These are phyloP conservation scores for Suhomyces terraborum DNA, from an alignment of 1,139 yeast species.

Conservation along the genomic window DNA sequence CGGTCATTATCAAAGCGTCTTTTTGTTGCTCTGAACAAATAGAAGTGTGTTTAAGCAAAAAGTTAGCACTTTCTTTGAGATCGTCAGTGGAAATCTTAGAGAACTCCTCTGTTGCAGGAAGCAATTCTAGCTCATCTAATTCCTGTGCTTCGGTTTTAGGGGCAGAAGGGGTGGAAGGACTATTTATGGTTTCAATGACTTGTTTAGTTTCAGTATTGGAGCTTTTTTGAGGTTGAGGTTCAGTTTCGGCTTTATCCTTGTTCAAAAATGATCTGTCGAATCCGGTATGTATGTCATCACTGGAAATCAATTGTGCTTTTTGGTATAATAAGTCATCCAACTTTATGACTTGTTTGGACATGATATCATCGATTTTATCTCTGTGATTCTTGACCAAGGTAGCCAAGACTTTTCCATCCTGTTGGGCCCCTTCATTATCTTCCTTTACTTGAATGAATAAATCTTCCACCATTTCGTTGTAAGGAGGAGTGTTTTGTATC, in stretches of 20 bases:
- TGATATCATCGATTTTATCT: constrained; percentile 64
- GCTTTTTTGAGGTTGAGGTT: constrained; percentile 15
- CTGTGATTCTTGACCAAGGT: constrained; percentile 59
- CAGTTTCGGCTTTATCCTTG: constrained; percentile 42
- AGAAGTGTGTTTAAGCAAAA: constrained; percentile 58
- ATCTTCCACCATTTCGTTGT: constrained; percentile 92
- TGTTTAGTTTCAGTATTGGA: constrained; percentile 20
- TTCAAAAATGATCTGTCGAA: constrained; percentile 84
- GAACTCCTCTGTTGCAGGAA: constrained; percentile 66
- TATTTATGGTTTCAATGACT: constrained; percentile 34
- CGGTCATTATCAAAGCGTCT: constrained; percentile 90
- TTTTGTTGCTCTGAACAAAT: constrained; percentile 83
- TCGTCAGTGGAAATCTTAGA: constrained; percentile 56
- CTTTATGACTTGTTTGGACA: constrained; percentile 59
- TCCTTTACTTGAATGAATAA: constrained; percentile 68
- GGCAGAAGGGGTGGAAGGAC: constrained; percentile 15
- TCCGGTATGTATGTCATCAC: constrained; percentile 93
- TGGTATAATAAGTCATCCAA: constrained; percentile 69
- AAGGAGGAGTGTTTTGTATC: constrained; percentile 71
- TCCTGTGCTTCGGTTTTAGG: constrained; percentile 26
- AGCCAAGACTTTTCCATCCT: constrained; percentile 34
- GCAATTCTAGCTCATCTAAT: constrained; percentile 38
- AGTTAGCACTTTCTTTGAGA: constrained; percentile 51
- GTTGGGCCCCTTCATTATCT: constrained; percentile 54
- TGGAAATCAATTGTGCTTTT: constrained; percentile 72